Conservation (phyloP, 2,329 filamentous ascomycete species). For the Neoscytalidium dimidiatum region DNA sequence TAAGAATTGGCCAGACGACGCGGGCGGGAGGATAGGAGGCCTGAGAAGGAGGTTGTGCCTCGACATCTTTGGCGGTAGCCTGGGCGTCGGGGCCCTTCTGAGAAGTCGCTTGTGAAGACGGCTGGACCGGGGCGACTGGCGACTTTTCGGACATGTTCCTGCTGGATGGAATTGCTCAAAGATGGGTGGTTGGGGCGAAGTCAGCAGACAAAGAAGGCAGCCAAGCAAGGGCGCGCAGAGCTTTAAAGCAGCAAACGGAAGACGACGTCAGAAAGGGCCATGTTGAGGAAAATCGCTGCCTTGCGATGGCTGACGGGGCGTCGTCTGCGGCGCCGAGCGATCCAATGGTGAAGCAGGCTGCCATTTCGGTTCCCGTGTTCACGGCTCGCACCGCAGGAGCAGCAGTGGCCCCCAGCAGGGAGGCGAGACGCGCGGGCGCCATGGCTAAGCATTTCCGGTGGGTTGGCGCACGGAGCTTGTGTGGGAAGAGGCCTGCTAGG, state of each 20-base stretch:
- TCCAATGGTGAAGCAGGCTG: neutral
- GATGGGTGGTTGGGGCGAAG: neutral
- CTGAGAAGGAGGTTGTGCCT: neutral
- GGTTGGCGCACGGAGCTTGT: neutral
- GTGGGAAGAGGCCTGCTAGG: neutral
- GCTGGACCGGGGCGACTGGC: neutral
- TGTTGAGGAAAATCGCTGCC: neutral
- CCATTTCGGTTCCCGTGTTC: neutral
- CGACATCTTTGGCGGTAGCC: neutral
- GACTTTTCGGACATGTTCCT: neutral
- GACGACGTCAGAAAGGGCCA: neutral
- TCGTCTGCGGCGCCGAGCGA: neutral
- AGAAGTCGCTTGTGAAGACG: neutral
- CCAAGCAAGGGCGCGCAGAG: neutral
- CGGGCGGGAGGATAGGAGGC: neutral
- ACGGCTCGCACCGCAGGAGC: neutral
- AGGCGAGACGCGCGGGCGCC: neutral
- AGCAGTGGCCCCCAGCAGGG: neutral
- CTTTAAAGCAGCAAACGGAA: neutral
- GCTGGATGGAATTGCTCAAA: no score
- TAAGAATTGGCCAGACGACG: slow-evolving; percentile 8
- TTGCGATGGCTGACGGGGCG: neutral
- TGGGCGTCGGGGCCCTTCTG: neutral
- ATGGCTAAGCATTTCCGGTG: neutral
- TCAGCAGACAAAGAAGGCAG: neutral